These are phyloP conservation scores for Fraxinus nigra DNA, from an alignment of 305 asterid species.

Conservation along the genomic window DNA sequence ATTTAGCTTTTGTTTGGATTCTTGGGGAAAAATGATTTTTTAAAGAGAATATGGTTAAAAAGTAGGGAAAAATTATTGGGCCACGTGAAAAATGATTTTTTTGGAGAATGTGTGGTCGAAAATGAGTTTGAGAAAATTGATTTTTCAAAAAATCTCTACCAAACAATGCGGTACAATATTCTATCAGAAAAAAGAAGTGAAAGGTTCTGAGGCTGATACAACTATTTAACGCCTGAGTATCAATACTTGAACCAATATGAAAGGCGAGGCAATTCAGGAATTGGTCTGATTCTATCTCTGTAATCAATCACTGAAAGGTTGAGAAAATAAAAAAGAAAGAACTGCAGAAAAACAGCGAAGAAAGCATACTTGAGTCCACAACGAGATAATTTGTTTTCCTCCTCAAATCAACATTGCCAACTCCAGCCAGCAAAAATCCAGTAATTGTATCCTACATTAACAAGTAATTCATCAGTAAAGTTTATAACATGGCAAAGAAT, in stretches of 20 bases:
- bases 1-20: not conserved
- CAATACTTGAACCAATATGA: not conserved
- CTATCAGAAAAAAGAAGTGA: not conserved
- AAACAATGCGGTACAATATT: not conserved
- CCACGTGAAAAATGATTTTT: not conserved
- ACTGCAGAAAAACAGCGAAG: not conserved
- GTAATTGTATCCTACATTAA: conserved; percentile 78
- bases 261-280: not conserved
- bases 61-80: not conserved
- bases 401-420: conserved; percentile 71
- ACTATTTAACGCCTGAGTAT: not conserved
- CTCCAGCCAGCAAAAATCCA: conserved; percentile 92
- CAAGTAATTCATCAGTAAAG: conserved; percentile 6
- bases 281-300: not conserved
- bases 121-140: not conserved
- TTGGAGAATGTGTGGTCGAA: not conserved
- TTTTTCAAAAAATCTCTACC: not conserved
- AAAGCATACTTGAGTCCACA: conserved; percentile 85
- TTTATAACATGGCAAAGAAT: not conserved
- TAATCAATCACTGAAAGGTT: not conserved
- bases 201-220: not conserved
- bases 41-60: not conserved
- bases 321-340: not conserved
- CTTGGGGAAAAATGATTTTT: not conserved
- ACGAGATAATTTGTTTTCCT: conserved; percentile 70